Base-by-base conservation (phyloP, 2,329 filamentous ascomycete species). In the Penicillium sp. region DNA sequence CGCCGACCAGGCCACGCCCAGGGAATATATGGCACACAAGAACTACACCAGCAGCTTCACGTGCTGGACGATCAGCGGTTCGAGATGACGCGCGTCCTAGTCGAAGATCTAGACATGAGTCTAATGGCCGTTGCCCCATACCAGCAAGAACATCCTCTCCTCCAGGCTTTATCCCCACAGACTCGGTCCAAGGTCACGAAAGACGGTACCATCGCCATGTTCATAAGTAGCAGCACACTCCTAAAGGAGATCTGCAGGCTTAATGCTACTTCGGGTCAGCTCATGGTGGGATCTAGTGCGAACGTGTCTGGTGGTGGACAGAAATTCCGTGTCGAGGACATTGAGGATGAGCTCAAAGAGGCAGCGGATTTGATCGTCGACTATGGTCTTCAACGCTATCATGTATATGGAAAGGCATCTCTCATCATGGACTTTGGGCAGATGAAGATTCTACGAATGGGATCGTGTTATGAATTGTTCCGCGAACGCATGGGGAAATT, bases 21-120 rank as follows among this genome's bases (percentile, higher is more conserved):
- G 7, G 66, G 62, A 38, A 45, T 67, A 18, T 54, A 65, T 8
- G 66, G 64, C 3, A 59, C 59, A 9, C 55, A 62, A 29, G 39
- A 47, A 0, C 45, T 59, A 14, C 66, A 68, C 24, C 45, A 11
- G 2, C 32, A 56, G 13, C 43, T 67, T 6, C 65, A 67, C 11
- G 9, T 59, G 3, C 50, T 66, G 2, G 41, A 55, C 1, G 40
- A 43, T 2, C 29, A 31, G 13, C 41, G 47, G 31, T 53, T 56
- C 16, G 53, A 57, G 7, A 57, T 65, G 42, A 61, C 55, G 22
- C 57, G 60, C 0, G 55, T 57, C 3, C 18, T 65, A 3, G 29
- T 41, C 13, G 38, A 62, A 40, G 62, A 66, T 14, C 11, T 66
- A 24, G 58, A 49, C 6, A 45, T 60, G 45, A 55, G 45, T 4